Evolutionary conservation across 495 filamentous ascomycete species (phyloP), one percentile per base, ranked within the genome.

Genomic region (Ascobolus immersus): DNA sequence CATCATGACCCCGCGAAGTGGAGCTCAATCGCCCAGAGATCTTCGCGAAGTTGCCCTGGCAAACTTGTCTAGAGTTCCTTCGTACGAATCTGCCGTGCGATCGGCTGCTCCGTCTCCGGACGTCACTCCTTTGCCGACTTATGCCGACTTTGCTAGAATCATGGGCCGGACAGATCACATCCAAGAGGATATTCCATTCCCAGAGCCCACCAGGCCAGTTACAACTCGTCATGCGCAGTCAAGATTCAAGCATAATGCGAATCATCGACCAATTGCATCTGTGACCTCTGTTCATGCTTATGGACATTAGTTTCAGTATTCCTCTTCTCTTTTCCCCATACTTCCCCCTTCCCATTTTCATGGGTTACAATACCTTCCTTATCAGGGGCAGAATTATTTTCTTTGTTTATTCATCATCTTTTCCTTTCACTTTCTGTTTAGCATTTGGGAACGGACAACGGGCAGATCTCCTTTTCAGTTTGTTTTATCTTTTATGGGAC

Each of bases 51-150:
- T 22, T 5, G 21, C 8, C 33, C 54, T 72, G 20, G 64, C 66
- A 36, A 58, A 62, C 24, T 54, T 84, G 13, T 72, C 62, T 42
- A 73, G 70, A 32, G 76, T 86, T 5, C 79, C 79, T 4, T 79
- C 72, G 32, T 90, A 90, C 48, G n/a, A n/a, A n/a, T n/a, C n/a
- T n/a, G n/a, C n/a, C n/a, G n/a, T n/a, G n/a, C n/a, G n/a, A n/a
- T n/a, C n/a, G n/a, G n/a, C n/a, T n/a, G n/a, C n/a, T n/a, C n/a
- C n/a, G n/a, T n/a, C n/a, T n/a, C n/a, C n/a, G n/a, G n/a, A n/a
- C n/a, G n/a, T n/a, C n/a, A n/a, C n/a, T n/a, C n/a, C n/a, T n/a
- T n/a, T n/a, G n/a, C n/a, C n/a, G n/a, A n/a, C n/a, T n/a, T n/a
- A n/a, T n/a, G n/a, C n/a, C n/a, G n/a, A n/a, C n/a, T n/a, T n/a